Conservation (phyloP, 2,329 filamentous ascomycete genomes). For the Helotiales sp. region DNA sequence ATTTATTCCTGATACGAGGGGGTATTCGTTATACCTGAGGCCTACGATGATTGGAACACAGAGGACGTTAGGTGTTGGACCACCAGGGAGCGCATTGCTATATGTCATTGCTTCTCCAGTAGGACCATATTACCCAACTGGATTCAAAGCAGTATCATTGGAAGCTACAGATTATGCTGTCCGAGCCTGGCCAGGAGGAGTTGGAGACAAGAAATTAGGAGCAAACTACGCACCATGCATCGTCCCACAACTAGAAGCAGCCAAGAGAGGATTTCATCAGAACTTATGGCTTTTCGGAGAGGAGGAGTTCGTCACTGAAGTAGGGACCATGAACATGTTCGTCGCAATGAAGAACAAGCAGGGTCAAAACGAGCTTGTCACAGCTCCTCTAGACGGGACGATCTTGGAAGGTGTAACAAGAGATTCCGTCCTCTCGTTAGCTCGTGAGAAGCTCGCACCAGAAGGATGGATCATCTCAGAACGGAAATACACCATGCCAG, state of each 20-base stretch:
- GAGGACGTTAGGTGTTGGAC: conserved; percentile 85
- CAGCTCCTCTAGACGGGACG: conserved; percentile 93
- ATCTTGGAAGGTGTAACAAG: conserved; percentile 94
- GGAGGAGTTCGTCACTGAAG: conserved; percentile 94
- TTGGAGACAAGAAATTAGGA: conserved; percentile 97
- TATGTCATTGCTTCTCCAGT: conserved; percentile 96
- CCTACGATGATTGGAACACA: conserved; percentile 98
- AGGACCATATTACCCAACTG: conserved; percentile 96
- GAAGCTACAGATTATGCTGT: conserved; percentile 97
- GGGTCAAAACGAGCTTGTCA: conserved; percentile 88
- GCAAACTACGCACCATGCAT: conserved; percentile 99
- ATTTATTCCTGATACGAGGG: conserved; percentile 83
- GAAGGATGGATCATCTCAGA: conserved; percentile 88
- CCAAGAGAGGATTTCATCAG: conserved; percentile 91
- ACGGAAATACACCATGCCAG: conserved; percentile 88
- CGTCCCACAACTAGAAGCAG: conserved; percentile 90
- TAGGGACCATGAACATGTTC: conserved; percentile 99
- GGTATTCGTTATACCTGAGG: conserved; percentile 93
- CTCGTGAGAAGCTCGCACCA: conserved; percentile 76
- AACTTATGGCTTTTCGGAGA: conserved; percentile 97
- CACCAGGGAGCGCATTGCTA: conserved; percentile 88
- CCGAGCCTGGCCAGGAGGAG: conserved; percentile 95
- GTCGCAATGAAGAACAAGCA: conserved; percentile 80
- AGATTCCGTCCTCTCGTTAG: conserved; percentile 85
- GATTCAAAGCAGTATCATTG: conserved; percentile 94